phyloP scores from a whole-genome alignment of 2,329 filamentous ascomycete species.

The Keithomyces neogunnii region DNA sequence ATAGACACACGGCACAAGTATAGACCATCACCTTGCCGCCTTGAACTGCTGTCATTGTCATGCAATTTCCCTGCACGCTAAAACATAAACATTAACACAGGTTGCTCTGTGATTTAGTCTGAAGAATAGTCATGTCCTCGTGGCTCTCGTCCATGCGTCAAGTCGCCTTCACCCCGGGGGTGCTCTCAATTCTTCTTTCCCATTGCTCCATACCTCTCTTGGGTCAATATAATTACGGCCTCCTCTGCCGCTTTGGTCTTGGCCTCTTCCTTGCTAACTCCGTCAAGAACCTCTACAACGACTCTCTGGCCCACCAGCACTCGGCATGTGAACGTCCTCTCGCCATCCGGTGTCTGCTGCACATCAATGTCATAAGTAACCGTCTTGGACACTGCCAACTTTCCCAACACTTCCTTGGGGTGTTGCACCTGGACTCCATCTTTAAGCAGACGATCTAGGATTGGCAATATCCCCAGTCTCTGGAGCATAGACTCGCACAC shows the following conservation, averaged over 20 bases:
- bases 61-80: background rate
- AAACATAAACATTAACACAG: background rate
- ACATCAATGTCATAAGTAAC: constrained; percentile 44
- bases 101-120: no score
- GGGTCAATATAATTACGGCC: constrained; percentile 32
- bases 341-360: constrained; percentile 10
- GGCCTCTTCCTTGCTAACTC: constrained; percentile 41
- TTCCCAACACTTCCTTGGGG: constrained; percentile 61
- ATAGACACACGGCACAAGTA: no score
- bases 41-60: background rate
- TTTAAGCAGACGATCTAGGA: constrained; percentile 53
- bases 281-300: constrained; percentile 36
- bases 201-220: constrained; percentile 7
- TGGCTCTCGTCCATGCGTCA: background rate
- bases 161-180: background rate
- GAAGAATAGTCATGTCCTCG: no score
- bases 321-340: constrained; percentile 32
- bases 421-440: constrained; percentile 50
- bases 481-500: constrained; percentile 53
- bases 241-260: constrained; percentile 46
- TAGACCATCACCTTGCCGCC: no score
- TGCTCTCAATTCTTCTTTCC: background rate
- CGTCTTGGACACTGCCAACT: constrained; percentile 40
- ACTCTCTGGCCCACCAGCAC: constrained; percentile 39
- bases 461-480: constrained; percentile 54